phyloP scores from a whole-genome alignment of 2,329 filamentous ascomycete genomes.

The Zasmidium cellare region DNA sequence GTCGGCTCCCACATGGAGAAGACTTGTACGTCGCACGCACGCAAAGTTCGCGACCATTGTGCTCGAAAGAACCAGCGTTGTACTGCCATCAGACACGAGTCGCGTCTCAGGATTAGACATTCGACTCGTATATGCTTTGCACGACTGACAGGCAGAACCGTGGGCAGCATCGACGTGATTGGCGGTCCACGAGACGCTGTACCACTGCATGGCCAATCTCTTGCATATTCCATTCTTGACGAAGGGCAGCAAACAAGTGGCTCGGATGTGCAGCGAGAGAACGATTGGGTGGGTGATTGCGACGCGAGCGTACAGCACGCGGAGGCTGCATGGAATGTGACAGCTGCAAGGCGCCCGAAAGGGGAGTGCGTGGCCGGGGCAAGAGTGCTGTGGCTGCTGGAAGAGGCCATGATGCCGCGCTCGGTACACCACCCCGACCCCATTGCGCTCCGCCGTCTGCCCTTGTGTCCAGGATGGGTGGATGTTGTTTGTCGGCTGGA shows the following conservation, averaged over 20 bases:
- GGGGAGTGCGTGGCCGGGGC: constrained; percentile 2
- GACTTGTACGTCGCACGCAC: background rate
- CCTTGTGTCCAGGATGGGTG: background rate
- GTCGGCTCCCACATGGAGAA: background rate
- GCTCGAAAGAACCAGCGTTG: constrained; percentile 2
- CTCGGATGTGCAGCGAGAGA: background rate
- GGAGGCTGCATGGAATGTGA: constrained; percentile 14
- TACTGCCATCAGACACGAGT: constrained; percentile 7
- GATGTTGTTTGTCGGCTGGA: background rate
- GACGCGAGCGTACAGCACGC: constrained; percentile 4
- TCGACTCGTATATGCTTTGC: background rate
- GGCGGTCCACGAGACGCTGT: constrained; percentile 5
- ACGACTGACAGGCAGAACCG: background rate
- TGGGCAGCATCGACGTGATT: constrained; percentile 9
- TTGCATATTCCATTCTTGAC: constrained; percentile 8
- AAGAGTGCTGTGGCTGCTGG: constrained; percentile 4
- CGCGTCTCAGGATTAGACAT: constrained; percentile 11
- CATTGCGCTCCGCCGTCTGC: background rate
- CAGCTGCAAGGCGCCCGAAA: constrained; percentile 18
- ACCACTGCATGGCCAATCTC: constrained; percentile 9
- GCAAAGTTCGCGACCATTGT: background rate
- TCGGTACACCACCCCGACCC: too few species aligned
- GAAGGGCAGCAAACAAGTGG: constrained; percentile 6
- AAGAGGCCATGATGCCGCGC: constrained; percentile 3
- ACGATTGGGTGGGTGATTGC: constrained; percentile 11